Percentiles rank a stretch among this genome's conserved stretches.
Conservation (phyloP, 2,329 filamentous ascomycete genomes). For the Pleoardoris graminearum region DNA sequence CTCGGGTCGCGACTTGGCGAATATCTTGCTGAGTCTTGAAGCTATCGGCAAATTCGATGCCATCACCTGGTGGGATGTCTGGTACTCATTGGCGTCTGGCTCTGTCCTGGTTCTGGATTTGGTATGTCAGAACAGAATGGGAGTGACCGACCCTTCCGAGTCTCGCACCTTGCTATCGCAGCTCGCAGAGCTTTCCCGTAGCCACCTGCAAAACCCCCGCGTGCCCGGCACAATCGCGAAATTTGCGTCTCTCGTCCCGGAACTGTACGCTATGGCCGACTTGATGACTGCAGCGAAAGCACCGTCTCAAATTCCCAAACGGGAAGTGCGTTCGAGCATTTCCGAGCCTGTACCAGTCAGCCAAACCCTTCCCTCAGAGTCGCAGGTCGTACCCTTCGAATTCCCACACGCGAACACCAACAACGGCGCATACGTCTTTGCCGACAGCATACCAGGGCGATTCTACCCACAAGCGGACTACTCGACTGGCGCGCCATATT, state of each 20-base stretch:
- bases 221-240: conserved; percentile 47
- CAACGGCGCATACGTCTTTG: conserved; percentile 37
- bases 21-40: conserved; percentile 44
- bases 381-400: conserved; percentile 17
- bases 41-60: conserved; percentile 44
- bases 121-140: conserved; percentile 32
- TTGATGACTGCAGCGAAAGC: conserved; percentile 18
- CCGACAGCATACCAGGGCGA: conserved; percentile 27
- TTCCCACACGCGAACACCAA: conserved; percentile 30
- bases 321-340: neutral
- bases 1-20: conserved; percentile 41
- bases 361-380: conserved; percentile 9
- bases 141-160: conserved; percentile 25
- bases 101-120: conserved; percentile 47
- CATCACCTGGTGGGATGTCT: conserved; percentile 49
- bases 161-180: conserved; percentile 40
- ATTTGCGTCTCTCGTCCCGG: conserved; percentile 43
- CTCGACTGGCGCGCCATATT: conserved; percentile 14
- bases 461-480: conserved; percentile 29
- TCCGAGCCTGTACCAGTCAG: neutral
- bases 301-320: neutral
- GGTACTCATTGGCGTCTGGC: conserved; percentile 45
- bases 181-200: conserved; percentile 40
- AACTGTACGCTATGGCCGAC: conserved; percentile 42
- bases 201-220: conserved; percentile 36